These are phyloP conservation scores for Ceratocystis albifundus DNA, from an alignment of 2,329 filamentous ascomycete species.

Conservation along the genomic window DNA sequence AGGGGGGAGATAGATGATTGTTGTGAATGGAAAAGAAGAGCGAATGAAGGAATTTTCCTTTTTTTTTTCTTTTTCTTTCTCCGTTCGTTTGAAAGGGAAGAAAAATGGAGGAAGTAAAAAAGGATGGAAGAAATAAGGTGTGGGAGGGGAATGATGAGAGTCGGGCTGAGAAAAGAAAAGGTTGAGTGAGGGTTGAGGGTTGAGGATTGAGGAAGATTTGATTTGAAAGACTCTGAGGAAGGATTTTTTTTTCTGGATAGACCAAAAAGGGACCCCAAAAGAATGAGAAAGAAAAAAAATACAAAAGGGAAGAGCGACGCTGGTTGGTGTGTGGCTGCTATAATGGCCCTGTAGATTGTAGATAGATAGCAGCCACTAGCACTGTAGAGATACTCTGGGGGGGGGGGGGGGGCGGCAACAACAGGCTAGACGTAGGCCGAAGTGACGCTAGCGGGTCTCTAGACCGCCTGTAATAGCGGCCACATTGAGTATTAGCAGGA, in stretches of 20 bases:
- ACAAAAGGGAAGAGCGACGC: not conserved
- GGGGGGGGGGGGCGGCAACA: too few relatives aligned
- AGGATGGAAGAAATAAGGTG: slow-evolving; percentile 27
- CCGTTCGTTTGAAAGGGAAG: slow-evolving; percentile 26
- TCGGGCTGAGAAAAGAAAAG: slow-evolving; percentile 19
- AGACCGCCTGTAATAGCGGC: slow-evolving; percentile 11
- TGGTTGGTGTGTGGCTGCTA: not conserved
- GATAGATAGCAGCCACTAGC: not conserved
- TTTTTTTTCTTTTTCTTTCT: not conserved
- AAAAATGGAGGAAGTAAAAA: slow-evolving; percentile 27
- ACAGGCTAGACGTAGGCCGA: too few relatives aligned
- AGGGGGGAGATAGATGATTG: not conserved
- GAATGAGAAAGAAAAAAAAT: not conserved
- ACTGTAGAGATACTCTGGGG: not conserved
- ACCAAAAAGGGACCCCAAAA: not conserved
- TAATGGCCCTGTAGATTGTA: not conserved
- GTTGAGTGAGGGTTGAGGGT: slow-evolving; percentile 21
- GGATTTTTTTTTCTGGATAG: slow-evolving; percentile 5
- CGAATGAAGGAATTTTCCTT: not conserved
- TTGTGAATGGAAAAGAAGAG: slow-evolving; percentile 15
- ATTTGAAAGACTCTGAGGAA: slow-evolving; percentile 15
- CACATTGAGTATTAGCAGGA: too few relatives aligned
- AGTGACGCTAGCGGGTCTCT: not conserved
- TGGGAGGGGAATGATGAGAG: slow-evolving; percentile 27
- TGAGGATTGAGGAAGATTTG: slow-evolving; percentile 17